Evolutionary conservation across 179 eudicot species (phyloP).

Genomic region (Spinacia oleracea): DNA sequence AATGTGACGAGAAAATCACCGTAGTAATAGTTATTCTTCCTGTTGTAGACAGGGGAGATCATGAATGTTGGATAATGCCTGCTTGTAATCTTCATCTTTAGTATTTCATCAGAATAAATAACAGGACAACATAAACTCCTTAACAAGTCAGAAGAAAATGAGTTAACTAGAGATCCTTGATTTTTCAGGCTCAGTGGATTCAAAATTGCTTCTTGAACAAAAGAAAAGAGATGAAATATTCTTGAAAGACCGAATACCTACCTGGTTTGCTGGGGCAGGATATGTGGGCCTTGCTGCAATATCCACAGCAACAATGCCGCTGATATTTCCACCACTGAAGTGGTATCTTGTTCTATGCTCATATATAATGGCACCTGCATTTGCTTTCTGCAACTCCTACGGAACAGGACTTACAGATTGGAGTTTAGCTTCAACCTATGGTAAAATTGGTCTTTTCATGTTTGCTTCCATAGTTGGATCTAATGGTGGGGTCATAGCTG

Average conservation of each 20-base stretch:
- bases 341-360: constrained; percentile 92
- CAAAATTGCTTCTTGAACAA: constrained; percentile 57
- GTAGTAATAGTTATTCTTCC: neutral
- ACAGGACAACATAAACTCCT: neutral
- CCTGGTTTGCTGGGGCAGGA: constrained; percentile 92
- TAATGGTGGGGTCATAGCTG: constrained; percentile 86
- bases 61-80: neutral
- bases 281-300: constrained; percentile 83
- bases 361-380: constrained; percentile 86
- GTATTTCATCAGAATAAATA: neutral
- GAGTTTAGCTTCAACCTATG: constrained; percentile 88
- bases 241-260: constrained; percentile 71
- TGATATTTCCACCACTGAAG: constrained; percentile 84
- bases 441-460: constrained; percentile 88
- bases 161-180: neutral
- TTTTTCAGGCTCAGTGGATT: constrained; percentile 57
- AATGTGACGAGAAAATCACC: neutral
- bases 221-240: constrained; percentile 65
- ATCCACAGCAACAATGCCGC: constrained; percentile 70
- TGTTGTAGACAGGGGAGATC: constrained; percentile 6
- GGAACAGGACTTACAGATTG: constrained; percentile 98
- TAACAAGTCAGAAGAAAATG: neutral
- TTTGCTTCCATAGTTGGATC: constrained; percentile 78
- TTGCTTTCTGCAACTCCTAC: constrained; percentile 97
- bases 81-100: neutral